A percentile compares a stretch with the other conserved stretches of the same genome.
These are phyloP conservation scores for Cystofilobasidium macerans DNA, from an alignment of 768 basidiomycete species.

Conservation along the genomic window DNA sequence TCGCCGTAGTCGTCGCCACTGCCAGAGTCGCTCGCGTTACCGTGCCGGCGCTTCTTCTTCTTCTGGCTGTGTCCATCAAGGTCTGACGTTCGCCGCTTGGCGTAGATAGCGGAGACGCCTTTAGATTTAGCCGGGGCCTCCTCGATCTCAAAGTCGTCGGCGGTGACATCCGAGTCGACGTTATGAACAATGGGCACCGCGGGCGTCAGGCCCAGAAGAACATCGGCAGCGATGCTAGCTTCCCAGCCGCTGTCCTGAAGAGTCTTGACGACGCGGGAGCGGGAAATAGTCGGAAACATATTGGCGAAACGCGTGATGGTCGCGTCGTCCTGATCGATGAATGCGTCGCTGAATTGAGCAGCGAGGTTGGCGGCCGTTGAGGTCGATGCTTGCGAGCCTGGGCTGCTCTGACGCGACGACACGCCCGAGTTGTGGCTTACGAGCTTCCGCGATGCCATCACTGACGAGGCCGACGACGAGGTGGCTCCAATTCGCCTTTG, in stretches of 20 bases:
- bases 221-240: neutral
- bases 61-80: neutral
- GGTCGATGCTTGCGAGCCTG: neutral
- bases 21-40: neutral
- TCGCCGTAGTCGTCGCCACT: constrained; percentile 8
- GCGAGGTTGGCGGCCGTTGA: neutral
- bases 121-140: neutral
- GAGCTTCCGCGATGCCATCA: neutral
- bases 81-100: constrained; percentile 17
- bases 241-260: constrained; percentile 3
- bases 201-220: neutral
- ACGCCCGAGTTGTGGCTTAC: neutral
- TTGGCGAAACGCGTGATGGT: constrained; percentile 20
- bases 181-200: neutral
- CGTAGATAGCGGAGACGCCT: constrained; percentile 18
- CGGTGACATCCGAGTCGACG: neutral
- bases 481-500: neutral
- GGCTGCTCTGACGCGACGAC: neutral
- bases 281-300: constrained; percentile 1
- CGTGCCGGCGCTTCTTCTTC: neutral
- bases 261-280: neutral
- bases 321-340: constrained; percentile 7
- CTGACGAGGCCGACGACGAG: neutral
- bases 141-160: neutral
- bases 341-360: neutral